phyloP scores from a whole-genome alignment of 768 basidiomycete species.

The Lanmaoa rubissima region DNA sequence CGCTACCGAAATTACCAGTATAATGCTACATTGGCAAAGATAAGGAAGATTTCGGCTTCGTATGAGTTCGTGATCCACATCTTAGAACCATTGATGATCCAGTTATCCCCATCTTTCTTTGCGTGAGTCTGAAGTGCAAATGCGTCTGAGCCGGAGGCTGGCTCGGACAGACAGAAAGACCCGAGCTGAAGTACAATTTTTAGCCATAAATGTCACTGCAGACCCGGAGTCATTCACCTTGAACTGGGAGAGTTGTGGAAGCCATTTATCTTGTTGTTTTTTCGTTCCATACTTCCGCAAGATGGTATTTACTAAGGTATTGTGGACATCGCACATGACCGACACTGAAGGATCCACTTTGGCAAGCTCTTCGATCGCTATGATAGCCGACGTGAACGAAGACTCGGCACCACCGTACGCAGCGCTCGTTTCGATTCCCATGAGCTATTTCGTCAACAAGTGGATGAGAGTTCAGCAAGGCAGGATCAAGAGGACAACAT shows the following conservation, averaged over 20 bases:
- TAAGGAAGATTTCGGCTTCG: constrained; percentile 88
- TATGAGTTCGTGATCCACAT: constrained; percentile 99
- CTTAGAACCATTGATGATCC: constrained; percentile 94
- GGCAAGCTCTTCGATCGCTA: constrained; percentile 96
- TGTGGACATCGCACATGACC: constrained; percentile 97
- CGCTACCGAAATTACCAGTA: background rate
- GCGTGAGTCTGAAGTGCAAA: constrained; percentile 96
- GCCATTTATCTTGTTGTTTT: constrained; percentile 84
- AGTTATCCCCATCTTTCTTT: constrained; percentile 80
- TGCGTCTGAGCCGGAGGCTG: constrained; percentile 93
- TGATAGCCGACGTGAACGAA: constrained; percentile 93
- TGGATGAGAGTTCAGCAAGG: background rate
- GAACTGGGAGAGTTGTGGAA: constrained; percentile 75
- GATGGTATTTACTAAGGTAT: constrained; percentile 96
- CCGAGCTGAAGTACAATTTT: constrained; percentile 62
- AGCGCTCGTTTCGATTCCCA: constrained; percentile 92
- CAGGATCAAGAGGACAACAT: constrained; percentile 27
- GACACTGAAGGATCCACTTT: constrained; percentile 96
- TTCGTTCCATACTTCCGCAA: constrained; percentile 81
- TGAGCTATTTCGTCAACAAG: constrained; percentile 54
- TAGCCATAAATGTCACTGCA: background rate
- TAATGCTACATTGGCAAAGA: constrained; percentile 86
- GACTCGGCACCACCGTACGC: constrained; percentile 86
- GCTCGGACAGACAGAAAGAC: constrained; percentile 93
- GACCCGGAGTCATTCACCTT: constrained; percentile 48